These are phyloP conservation scores for Umbelopsis sp. DNA, from an alignment of 192 early-diverging fungal species.

Conservation along the genomic window DNA sequence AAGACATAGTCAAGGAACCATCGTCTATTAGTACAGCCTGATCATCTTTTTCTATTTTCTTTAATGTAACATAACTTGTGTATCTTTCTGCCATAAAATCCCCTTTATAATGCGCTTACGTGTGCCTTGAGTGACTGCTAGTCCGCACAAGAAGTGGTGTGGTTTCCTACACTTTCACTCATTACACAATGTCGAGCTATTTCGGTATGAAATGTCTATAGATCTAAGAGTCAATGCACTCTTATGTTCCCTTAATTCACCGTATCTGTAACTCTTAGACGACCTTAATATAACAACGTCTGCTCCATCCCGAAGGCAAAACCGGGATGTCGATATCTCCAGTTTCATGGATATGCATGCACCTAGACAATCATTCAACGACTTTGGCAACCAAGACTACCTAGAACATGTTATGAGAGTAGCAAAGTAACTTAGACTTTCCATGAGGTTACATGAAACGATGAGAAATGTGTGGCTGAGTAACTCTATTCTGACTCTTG, in stretches of 20 bases:
- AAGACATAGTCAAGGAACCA: neutral
- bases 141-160: neutral
- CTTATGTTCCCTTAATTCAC: neutral
- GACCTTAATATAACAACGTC: conserved; percentile 9
- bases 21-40: neutral
- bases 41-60: no score
- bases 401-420: conserved; percentile 12
- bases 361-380: neutral
- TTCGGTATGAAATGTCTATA: neutral
- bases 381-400: conserved; percentile 11
- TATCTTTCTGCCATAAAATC: neutral
- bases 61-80: neutral
- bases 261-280: neutral
- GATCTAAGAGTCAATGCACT: neutral
- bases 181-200: conserved; percentile 6
- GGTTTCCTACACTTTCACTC: neutral
- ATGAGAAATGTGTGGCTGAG: neutral
- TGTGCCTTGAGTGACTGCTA: conserved; percentile 3
- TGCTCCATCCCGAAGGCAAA: neutral
- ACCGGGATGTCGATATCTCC: conserved; percentile 9
- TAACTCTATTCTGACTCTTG: neutral
- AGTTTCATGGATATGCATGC: conserved; percentile 9
- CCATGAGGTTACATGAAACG: no score
- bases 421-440: neutral
- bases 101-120: neutral